Evolutionary conservation across 805 yeast species (phyloP), one percentile per base, ranked within the genome.

Genomic region (Suhomyces sp.): DNA sequence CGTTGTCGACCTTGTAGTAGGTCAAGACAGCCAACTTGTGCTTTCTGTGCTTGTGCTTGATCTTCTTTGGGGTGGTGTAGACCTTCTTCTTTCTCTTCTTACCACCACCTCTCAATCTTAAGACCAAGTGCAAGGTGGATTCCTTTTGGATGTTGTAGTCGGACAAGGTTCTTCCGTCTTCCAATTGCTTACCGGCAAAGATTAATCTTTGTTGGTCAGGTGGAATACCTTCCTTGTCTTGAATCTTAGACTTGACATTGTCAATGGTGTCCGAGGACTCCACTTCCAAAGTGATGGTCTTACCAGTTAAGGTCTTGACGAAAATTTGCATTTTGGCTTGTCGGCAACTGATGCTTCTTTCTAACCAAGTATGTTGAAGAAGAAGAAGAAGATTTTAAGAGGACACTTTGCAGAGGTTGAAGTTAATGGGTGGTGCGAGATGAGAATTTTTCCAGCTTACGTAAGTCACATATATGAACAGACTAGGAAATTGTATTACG

Each of bases 41-140:
- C 82, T 91, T 93, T 87, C 86, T 93, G 85, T 88, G 96, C 85
- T 88, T 90, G 95, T 93, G 98, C 79, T 77, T 87, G 79, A 93
- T 87, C 85, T 90, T 95, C 90, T 93, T 93, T 81, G 98, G 98
- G 69, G 98, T 91, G 78, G 98, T 91, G 91, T 91, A 93, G 70
- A 88, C 97, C 95, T 91, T 91, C 96, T 93, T 93, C 93, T 93
- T 93, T 83, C 96, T 91, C 93, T 93, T 93, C 87, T 90, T 93
- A 80, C 96, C 96, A 70, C 73, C 74, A 78, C 98, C 98, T 79
- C 97, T 87, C 70, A 91, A 85, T 81, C 97, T 88, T 53, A 91
- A 77, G 51, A 91, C 98, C 76, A 91, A 81, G 72, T 91, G 96
- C 42, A 91, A 74, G 52, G 98, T 91, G 48, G 98, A 91, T 80